A percentile compares a stretch with the other conserved stretches of the same genome.
Conservation (phyloP, 345 rosid genomes). For the Arabidopsis suecica region DNA sequence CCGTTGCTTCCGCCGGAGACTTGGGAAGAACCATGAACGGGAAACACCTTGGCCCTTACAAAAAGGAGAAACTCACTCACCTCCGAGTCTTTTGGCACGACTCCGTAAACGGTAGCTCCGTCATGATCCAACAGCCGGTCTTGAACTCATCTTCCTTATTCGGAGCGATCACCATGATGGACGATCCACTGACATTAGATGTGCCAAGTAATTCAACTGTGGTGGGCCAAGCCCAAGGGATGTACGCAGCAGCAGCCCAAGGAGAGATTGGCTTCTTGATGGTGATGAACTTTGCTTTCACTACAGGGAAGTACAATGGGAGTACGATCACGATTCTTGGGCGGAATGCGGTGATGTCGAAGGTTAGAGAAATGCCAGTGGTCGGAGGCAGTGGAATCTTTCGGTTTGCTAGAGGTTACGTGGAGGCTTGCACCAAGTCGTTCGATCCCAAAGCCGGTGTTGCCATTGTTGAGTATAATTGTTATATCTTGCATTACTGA, state of each 20-base stretch:
- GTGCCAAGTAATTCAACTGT: constrained; percentile 37
- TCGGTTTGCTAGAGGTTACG: constrained; percentile 61
- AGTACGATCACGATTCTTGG: constrained; percentile 50
- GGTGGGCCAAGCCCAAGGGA: constrained; percentile 49
- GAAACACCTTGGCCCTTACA: constrained; percentile 13
- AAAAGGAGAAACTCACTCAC: constrained; percentile 49
- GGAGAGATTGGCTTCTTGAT: constrained; percentile 29
- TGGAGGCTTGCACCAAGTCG: constrained; percentile 44
- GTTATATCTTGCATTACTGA: constrained; percentile 49
- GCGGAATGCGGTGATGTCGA: constrained; percentile 37
- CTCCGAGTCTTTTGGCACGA: constrained; percentile 56
- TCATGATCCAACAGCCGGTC: constrained; percentile 31
- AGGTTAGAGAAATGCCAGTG: constrained; percentile 60
- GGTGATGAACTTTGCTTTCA: constrained; percentile 51
- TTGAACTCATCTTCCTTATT: constrained; percentile 29
- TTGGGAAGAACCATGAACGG: constrained; percentile 27
- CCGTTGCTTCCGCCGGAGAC: constrained; percentile 9
- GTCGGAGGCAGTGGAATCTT: constrained; percentile 65
- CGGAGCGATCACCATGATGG: constrained; percentile 45
- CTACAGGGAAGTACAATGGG: constrained; percentile 47
- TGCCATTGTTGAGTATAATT: constrained; percentile 46
- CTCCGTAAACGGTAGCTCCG: constrained; percentile 36
- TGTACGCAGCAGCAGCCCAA: constrained; percentile 42
- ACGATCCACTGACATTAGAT: constrained; percentile 46
- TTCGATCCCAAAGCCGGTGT: constrained; percentile 28